Base-by-base conservation (phyloP, 257 asterid species). In the Solanum chiquidenum region DNA sequence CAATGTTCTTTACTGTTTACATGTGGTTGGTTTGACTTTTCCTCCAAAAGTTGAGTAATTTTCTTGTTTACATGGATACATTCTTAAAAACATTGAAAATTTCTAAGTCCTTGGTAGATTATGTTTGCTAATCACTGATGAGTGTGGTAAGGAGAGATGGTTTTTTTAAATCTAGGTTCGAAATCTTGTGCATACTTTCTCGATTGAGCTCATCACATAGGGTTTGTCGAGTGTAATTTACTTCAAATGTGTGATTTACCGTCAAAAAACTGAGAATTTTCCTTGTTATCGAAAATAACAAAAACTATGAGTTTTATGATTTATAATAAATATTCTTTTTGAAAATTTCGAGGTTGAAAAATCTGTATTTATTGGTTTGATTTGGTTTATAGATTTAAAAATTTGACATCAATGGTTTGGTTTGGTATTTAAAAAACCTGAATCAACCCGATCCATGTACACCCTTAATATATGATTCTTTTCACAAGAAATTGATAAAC, bases 21-120 rank as follows among this genome's bases (percentile, higher is more conserved):
- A 20, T 58, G 66, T 58, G 46, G 82, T 20, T 73, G 82, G 82
- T 35, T 73, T 35, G 82, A 73, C 46, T 73, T 72, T 73, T 35
- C 44, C 35, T 35, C 14, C 49, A 73, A 73, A 34, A 73, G 16
- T 20, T 73, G 80, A 73, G 80, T 33, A 5, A 68, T 27, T 66
- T 66, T 66, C 35, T 66, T 66, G 35, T 66, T 66, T 29, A 66
- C 18, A 52, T 52, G 74, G 18, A 66, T 68, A 27, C 35, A 68
- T 68, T 6, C 73, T 66, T 66, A 2, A 66, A 29, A 66, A 66
- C 34, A 66, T 25, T 66, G 73, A 25, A 66, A 64, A 64, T 4
- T 60, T 62, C 71, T 0, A 20, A 55, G 25, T n/a, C 71, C 3
- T 9, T 23, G 2, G 69, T 60, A 60, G 29, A 60, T 60, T 60